These are phyloP conservation scores for Kwoniella dejecticola DNA, from an alignment of 768 basidiomycete species.

Conservation along the genomic window DNA sequence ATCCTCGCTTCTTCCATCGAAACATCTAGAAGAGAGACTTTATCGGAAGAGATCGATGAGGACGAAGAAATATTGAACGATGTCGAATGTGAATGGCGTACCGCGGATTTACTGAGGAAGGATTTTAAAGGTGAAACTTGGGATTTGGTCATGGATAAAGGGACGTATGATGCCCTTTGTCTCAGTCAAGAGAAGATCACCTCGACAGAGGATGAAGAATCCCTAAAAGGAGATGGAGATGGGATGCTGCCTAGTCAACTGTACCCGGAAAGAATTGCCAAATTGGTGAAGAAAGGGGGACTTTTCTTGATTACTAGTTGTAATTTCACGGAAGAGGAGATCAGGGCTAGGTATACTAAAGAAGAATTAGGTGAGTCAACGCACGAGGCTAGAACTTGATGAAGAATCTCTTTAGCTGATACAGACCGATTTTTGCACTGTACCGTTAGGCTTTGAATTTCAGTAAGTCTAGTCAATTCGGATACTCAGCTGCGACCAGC, in stretches of 20 bases:
- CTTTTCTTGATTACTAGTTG: constrained; percentile 58
- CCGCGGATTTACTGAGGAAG: constrained; percentile 46
- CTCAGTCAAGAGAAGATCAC: constrained; percentile 46
- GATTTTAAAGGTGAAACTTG: constrained; percentile 45
- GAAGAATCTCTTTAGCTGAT: not conserved
- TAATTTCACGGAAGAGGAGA: constrained; percentile 58
- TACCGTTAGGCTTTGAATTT: constrained; percentile 38
- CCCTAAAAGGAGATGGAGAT: constrained; percentile 23
- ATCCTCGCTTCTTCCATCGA: constrained; percentile 51
- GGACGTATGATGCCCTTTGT: constrained; percentile 58
- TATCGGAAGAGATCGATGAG: constrained; percentile 32
- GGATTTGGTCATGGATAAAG: constrained; percentile 58
- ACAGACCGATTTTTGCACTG: not conserved
- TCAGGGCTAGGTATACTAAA: constrained; percentile 51
- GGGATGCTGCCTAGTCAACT: constrained; percentile 50
- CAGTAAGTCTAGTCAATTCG: constrained; percentile 25
- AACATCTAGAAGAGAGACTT: constrained; percentile 17
- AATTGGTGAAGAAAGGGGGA: constrained; percentile 52
- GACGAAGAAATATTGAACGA: constrained; percentile 43
- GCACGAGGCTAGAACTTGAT: not conserved
- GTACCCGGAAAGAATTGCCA: constrained; percentile 54
- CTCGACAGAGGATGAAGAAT: constrained; percentile 21
- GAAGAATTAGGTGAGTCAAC: constrained; percentile 43
- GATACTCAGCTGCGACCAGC: too few relatives aligned
- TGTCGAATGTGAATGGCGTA: constrained; percentile 38